A percentile compares a stretch with the other conserved stretches of the same genome.
Conservation (phyloP, 148 eudicot species). For the Tetragonia tetragonoides region DNA sequence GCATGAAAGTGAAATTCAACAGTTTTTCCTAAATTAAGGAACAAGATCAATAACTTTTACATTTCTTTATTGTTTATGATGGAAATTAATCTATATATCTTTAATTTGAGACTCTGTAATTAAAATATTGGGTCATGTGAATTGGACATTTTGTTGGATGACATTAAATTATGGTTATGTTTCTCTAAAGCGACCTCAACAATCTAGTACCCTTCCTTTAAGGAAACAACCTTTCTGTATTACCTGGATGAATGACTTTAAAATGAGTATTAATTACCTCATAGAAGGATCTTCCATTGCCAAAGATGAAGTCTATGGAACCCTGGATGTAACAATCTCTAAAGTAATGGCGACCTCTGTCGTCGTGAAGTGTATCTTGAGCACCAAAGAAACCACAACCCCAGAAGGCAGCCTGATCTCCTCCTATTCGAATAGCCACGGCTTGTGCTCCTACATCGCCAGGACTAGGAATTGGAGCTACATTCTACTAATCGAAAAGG, state of each 20-base stretch:
- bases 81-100: too few species aligned
- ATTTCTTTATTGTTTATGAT: too few species aligned
- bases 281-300: conserved; percentile 71
- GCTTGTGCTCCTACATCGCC: conserved; percentile 89
- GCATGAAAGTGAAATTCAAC: too few species aligned
- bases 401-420: conserved; percentile 86
- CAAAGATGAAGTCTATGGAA: conserved; percentile 86
- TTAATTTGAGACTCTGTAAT: too few species aligned
- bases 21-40: too few species aligned
- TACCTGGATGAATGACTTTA: not conserved
- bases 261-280: conserved; percentile 52
- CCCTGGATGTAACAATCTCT: conserved; percentile 91
- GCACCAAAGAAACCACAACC: conserved; percentile 98
- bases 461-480: conserved; percentile 83
- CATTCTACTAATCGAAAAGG: conserved; percentile 40
- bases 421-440: conserved; percentile 75
- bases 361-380: conserved; percentile 91
- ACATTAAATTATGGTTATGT: too few species aligned
- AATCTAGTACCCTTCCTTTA: too few species aligned
- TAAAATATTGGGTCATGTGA: too few species aligned
- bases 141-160: too few species aligned
- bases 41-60: too few species aligned
- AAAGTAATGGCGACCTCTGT: conserved; percentile 91
- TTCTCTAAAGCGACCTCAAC: too few species aligned
- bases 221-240: too few species aligned